A percentile compares a stretch with the other conserved stretches of the same genome.
Conservation (phyloP, 352 stramenopile genomes). For the Globisporangium okanoganense region DNA sequence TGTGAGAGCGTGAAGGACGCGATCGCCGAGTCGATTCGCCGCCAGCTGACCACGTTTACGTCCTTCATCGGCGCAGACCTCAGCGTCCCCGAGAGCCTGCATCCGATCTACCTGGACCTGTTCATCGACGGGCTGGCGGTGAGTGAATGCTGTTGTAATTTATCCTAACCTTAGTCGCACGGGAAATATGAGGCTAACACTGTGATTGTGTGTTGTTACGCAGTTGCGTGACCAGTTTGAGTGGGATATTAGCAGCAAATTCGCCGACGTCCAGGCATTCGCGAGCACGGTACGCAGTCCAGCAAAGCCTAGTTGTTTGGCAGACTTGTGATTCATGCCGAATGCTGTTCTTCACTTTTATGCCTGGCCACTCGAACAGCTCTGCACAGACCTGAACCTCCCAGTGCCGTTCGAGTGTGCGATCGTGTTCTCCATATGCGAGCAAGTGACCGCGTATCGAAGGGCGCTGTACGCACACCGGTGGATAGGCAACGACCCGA, state of each 20-base stretch:
- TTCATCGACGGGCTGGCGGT: conserved; percentile 64
- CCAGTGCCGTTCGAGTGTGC: conserved; percentile 48
- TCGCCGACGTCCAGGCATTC: conserved; percentile 43
- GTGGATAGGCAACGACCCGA: conserved; percentile 58
- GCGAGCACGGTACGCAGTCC: conserved; percentile 28
- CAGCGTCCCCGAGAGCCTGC: conserved; percentile 25
- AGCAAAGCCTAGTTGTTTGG: background rate
- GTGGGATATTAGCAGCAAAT: conserved; percentile 67
- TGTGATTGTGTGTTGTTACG: background rate
- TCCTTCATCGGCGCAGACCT: conserved; percentile 27
- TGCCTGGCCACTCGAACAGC: conserved; percentile 7
- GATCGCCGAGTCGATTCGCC: conserved; percentile 68
- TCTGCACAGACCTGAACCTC: conserved; percentile 61
- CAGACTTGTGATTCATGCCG: background rate
- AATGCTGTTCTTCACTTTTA: background rate
- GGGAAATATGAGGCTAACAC: background rate
- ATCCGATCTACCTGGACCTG: conserved; percentile 71
- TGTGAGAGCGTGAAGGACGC: conserved; percentile 44
- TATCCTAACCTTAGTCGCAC: background rate
- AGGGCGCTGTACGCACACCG: conserved; percentile 36
- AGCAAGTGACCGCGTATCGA: conserved; percentile 70
- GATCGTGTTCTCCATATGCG: conserved; percentile 69
- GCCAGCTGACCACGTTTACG: conserved; percentile 64
- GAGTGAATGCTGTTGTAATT: background rate
- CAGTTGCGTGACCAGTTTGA: conserved; percentile 79